Base-by-base conservation (phyloP, 2,329 filamentous ascomycete genomes). In the Trichophyton schoenleinii region DNA sequence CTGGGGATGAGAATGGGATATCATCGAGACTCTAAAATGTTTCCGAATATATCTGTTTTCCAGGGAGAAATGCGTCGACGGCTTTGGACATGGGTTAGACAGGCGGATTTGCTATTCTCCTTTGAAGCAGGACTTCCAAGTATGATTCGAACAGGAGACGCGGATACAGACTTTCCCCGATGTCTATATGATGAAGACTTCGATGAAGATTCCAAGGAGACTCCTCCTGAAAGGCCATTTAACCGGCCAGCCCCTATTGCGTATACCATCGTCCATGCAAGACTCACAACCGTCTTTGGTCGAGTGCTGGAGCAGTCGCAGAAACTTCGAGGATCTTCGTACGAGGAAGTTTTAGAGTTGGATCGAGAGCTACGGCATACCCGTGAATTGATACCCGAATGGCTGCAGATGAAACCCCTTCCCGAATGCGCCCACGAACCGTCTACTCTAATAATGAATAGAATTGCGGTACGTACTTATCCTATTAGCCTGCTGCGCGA, bases 351-450 rank as follows among this genome's bases (percentile, higher is more conserved):
- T 22, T 81, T 85, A 76, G 82, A 82, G 62, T 74, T 85, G 44
- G 83, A 86, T 68, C 73, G 76, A 7, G 76, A 82, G 61, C 75
- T 85, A 59, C 78, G 82, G 48, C 80, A 82, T 62, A 75, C 81
- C 28, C 77, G 80, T 25, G 79, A 87, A 38, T 82, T 86, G 61
- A 81, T 95, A 58, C 89, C 94, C 0, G 87, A 89, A 2, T 88
- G 95, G 71, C 78, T 97, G 36, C 86, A 84, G 67, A 79, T 95
- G 66, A 85, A 86, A 36, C 81, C 86, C 0, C 80, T 95, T 62
- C 87, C 91, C 62, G 87, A 89, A 61, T 84, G 81, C 48, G 86
- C 83, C 3, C 80, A 85, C 55, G 91, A 96, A 63, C 86, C 83
- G 0, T 78, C 81, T 1, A 81, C 80, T 22, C 68, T 86, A 36